Evolutionary conservation across 768 basidiomycete species (phyloP), one percentile per base, ranked within the genome.

Genomic region (Exidia glandulosa): DNA sequence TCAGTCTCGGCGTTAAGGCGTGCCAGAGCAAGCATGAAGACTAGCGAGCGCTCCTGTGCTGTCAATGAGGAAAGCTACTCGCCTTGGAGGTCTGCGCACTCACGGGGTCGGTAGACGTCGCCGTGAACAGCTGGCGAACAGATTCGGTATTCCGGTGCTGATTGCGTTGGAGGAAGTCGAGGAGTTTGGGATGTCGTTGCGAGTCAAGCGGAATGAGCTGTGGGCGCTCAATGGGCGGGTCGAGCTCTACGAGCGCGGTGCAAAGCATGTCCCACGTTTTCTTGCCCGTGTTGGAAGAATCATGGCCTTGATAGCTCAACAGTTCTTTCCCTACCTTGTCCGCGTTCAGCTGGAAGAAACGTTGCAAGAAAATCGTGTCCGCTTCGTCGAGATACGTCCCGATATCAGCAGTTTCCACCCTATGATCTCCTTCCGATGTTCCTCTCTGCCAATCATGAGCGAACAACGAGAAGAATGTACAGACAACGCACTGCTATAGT

Each of bases 281-380:
- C 70, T 89, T 92, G 3, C 88, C 88, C 25, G 81, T 67, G 6
- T 79, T 81, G 30, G 81, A 75, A 2, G 76, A 69, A 59, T 82
- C 75, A 25, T 77, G 34, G 23, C 82, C 85, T 16, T 83, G 79
- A 12, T 84, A 77, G 66, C 88, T 89, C 14, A 93, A 79, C 3
- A 93, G 75, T 64, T 92, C 90, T 68, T 90, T 90, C 32, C 91
- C 90, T 57, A 93, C 86, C 68, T 89, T 90, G 70, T 92, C 90
- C 2, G 87, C 86, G 64, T 92, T 86, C 61, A 85, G 88, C 65
- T 88, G 82, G 66, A 91, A 85, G 74, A 89, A 91, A 10, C 90
- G 83, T 68, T 92, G 90, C 12, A 91, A 75, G 13, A 92, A 85
- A 36, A 91, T 83, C 41, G 84, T 80, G 66, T 93, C 90, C 0